A percentile compares a stretch with the other conserved stretches of the same genome.
Evolutionary conservation across 192 early-diverging fungal species (phyloP).

Genomic region (Coemansia aciculifera): DNA sequence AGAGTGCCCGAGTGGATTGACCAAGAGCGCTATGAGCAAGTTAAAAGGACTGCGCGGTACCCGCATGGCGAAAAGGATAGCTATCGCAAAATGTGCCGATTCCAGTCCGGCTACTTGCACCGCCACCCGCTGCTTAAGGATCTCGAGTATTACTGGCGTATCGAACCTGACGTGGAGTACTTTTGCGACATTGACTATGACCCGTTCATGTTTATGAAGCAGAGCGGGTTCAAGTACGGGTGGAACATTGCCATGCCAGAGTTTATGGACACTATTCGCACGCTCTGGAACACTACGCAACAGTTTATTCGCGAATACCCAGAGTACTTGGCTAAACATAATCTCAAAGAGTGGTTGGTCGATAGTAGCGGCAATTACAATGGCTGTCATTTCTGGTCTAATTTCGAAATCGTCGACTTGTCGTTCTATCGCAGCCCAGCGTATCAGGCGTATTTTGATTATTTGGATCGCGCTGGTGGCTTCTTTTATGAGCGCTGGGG

Average conservation of each 20-base stretch:
- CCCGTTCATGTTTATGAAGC: conserved; percentile 46
- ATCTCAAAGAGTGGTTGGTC: conserved; percentile 35
- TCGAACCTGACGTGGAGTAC: conserved; percentile 53
- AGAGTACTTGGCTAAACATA: conserved; percentile 23
- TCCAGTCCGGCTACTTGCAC: conserved; percentile 45
- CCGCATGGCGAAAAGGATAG: conserved; percentile 36
- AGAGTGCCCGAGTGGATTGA: conserved; percentile 51
- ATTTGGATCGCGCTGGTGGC: conserved; percentile 75
- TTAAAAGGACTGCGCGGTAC: conserved; percentile 21
- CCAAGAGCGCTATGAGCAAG: conserved; percentile 20
- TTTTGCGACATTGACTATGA: conserved; percentile 52
- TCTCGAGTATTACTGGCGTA: conserved; percentile 56
- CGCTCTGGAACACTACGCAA: conserved; percentile 39
- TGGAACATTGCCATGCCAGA: conserved; percentile 38
- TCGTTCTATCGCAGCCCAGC: conserved; percentile 62
- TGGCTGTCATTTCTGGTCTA: conserved; percentile 79
- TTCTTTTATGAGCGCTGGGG: conserved; percentile 87
- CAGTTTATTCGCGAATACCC: conserved; percentile 25
- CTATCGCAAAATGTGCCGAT: conserved; percentile 46
- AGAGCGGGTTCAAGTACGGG: conserved; percentile 40
- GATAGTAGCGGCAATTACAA: conserved; percentile 55
- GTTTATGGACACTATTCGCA: conserved; percentile 33
- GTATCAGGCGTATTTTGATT: conserved; percentile 68
- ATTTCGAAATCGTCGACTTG: conserved; percentile 84
- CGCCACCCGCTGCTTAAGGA: conserved; percentile 36